A percentile compares a stretch with the other conserved stretches of the same genome.
Conservation (phyloP, 306 rosid genomes). For the Sesbania bispinosa region DNA sequence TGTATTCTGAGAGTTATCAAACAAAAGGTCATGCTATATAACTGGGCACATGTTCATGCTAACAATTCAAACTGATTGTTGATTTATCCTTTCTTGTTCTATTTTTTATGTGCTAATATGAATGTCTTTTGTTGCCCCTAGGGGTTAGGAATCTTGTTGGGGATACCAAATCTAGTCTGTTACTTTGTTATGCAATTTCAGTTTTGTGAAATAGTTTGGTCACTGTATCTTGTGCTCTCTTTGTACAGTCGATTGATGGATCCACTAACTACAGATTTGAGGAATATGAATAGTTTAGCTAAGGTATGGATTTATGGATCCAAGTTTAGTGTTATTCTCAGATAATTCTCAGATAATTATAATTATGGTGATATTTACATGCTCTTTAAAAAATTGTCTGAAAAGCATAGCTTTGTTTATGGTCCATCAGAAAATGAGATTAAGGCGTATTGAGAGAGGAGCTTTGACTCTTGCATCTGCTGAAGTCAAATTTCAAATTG, state of each 20-base stretch:
- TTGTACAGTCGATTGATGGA: constrained; percentile 86
- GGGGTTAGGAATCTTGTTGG: neutral
- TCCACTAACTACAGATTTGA: constrained; percentile 79
- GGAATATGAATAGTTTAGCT: constrained; percentile 93
- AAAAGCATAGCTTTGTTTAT: constrained; percentile 22
- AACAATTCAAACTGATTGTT: constrained; percentile 6
- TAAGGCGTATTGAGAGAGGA: constrained; percentile 90
- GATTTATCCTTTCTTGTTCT: constrained; percentile 2
- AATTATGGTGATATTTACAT: constrained; percentile 9
- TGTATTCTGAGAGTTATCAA: neutral
- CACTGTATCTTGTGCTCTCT: constrained; percentile 25
- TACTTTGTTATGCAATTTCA: neutral
- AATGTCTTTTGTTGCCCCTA: neutral
- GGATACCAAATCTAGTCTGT: neutral
- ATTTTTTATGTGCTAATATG: neutral
- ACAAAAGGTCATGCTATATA: neutral
- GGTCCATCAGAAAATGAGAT: constrained; percentile 76
- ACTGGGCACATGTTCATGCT: neutral
- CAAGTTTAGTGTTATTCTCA: neutral
- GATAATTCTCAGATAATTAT: too few relatives aligned
- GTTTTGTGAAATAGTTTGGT: constrained; percentile 8
- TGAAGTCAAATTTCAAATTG: constrained; percentile 97
- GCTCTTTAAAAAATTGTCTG: constrained; percentile 22
- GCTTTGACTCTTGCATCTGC: constrained; percentile 99
- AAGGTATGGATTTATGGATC: constrained; percentile 57